A percentile compares a stretch with the other conserved stretches of the same genome.
Conservation (phyloP, 139 green algal genomes). For the Astrephomene gubernaculifera region DNA sequence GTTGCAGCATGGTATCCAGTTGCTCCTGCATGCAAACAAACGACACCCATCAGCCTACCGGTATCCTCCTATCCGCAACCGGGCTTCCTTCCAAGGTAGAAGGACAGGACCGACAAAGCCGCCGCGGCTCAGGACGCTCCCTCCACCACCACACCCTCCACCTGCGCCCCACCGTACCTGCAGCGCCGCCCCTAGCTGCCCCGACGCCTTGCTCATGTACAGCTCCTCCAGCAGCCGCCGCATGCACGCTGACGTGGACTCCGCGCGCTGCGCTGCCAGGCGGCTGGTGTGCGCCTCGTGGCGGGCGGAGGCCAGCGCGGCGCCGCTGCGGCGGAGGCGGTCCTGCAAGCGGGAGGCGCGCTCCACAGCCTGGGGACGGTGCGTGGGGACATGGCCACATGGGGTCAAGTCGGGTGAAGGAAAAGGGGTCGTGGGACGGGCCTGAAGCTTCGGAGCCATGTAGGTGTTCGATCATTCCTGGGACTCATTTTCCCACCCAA, state of each 20-base stretch:
- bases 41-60: no score
- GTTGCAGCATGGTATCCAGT: background rate
- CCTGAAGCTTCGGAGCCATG: no score
- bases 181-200: constrained; percentile 32
- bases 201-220: background rate
- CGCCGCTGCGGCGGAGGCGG: constrained; percentile 29
- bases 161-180: background rate
- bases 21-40: no score
- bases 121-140: no score
- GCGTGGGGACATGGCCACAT: background rate
- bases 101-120: no score
- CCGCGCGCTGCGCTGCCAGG: background rate
- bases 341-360: constrained; percentile 25
- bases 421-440: background rate
- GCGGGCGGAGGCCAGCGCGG: constrained; percentile 6
- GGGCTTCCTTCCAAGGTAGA: no score
- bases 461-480: no score
- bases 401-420: background rate
- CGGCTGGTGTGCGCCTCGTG: background rate
- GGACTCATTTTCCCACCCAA: no score
- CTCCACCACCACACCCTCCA: background rate
- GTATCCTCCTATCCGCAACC: no score
- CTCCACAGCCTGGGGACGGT: background rate
- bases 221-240: constrained; percentile 24
- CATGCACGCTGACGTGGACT: background rate